A percentile compares a stretch with the other conserved stretches of the same genome.
These are phyloP conservation scores for Populus trichocarpa DNA, from an alignment of 441 rosid genomes.

Conservation along the genomic window DNA sequence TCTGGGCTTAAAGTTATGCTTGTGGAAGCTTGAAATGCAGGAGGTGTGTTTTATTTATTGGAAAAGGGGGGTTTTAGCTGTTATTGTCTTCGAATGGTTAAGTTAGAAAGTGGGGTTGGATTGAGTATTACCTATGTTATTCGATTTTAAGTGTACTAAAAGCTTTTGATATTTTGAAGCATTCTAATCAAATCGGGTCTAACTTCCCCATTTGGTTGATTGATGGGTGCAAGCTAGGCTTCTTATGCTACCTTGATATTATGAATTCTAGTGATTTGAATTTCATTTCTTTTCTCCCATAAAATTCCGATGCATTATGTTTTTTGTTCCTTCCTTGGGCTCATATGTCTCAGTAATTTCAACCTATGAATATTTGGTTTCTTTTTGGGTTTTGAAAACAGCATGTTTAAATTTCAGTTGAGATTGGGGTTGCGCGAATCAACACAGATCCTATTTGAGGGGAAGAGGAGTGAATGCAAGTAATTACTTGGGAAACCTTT, in stretches of 20 bases:
- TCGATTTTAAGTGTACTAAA: not conserved
- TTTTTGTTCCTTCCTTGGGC: not conserved
- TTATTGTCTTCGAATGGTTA: not conserved
- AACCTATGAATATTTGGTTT: not conserved
- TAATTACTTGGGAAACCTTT: not conserved
- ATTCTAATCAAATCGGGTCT: not conserved
- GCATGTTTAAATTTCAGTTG: not conserved
- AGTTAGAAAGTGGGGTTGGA: not conserved
- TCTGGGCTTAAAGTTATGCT: not conserved
- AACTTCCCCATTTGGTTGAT: not conserved
- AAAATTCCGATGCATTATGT: not conserved
- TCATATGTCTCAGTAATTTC: not conserved
- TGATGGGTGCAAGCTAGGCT: not conserved
- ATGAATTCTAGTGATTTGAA: not conserved
- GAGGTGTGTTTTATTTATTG: not conserved
- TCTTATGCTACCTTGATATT: not conserved
- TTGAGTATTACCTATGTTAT: not conserved
- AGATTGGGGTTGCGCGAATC: not conserved
- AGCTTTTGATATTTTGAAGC: conserved; percentile 1
- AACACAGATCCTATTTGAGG: not conserved
- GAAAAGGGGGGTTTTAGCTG: not conserved
- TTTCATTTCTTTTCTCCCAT: not conserved
- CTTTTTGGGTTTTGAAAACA: not conserved
- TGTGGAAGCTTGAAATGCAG: not conserved
- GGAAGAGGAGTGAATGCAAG: not conserved